A percentile compares a stretch with the other conserved stretches of the same genome.
phyloP scores from a whole-genome alignment of 2,329 filamentous ascomycete species.

The Annulohypoxylon truncatum region DNA sequence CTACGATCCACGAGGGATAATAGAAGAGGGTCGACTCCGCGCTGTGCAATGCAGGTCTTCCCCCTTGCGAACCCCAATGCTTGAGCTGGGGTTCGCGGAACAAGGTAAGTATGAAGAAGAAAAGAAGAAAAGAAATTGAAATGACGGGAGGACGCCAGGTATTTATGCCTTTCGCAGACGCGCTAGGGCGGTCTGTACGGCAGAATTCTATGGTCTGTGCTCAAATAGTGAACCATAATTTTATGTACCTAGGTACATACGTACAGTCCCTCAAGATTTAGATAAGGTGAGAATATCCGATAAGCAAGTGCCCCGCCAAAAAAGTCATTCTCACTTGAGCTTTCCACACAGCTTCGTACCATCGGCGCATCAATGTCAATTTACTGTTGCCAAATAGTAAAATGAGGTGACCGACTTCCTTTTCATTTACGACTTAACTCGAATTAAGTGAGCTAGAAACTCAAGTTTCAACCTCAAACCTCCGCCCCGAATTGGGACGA shows the following conservation, averaged over 20 bases:
- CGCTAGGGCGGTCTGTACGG: background rate
- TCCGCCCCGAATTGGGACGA: background rate
- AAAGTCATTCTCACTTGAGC: conserved; percentile 13
- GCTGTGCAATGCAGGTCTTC: conserved; percentile 68
- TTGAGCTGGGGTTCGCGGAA: background rate
- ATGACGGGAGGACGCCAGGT: background rate
- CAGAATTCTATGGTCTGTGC: background rate
- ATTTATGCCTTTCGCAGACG: background rate
- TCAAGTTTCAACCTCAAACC: background rate
- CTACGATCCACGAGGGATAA: conserved; percentile 51
- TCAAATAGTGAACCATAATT: background rate
- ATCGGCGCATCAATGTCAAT: background rate
- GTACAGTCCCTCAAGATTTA: background rate
- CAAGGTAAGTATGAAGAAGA: conserved; percentile 1
- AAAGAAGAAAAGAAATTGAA: background rate
- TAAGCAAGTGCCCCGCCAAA: conserved; percentile 36
- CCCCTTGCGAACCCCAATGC: background rate
- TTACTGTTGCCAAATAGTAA: background rate
- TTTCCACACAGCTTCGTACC: background rate
- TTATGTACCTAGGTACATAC: conserved; percentile 2
- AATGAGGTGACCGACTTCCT: conserved; percentile 16
- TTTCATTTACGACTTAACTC: background rate
- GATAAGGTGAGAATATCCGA: conserved; percentile 25
- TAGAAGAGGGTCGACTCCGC: conserved; percentile 59
- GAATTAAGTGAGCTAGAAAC: background rate